Base-by-base conservation (phyloP, 2,329 filamentous ascomycete genomes). In the Nannizziopsis barbatae region DNA sequence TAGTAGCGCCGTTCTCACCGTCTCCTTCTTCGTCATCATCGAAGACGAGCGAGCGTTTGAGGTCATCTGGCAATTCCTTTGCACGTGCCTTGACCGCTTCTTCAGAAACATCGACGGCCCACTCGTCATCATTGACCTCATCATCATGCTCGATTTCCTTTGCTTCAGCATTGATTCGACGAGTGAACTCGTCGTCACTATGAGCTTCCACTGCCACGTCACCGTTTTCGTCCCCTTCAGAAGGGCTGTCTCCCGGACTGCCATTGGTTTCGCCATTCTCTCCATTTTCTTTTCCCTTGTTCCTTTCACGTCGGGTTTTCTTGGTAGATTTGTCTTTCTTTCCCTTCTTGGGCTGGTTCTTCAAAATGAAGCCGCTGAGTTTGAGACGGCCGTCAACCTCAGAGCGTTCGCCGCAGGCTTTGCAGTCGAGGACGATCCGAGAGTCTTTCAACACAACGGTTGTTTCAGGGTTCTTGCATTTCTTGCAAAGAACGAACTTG, bases 391-490 rank as follows among this genome's bases (percentile, higher is more conserved):
- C 76, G 62, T 96, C 90, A 49, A 95, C 90, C 55, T 92, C 83
- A 57, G 84, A 84, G 63, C 87, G 88, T 71, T 94, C 85, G 65
- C 92, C 92, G 65, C 92, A 98, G 54, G 92, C 92, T 75, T 98
- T 98, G 83, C 92, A 98, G 72, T 98, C 92, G 58, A 96, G 81
- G 54, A 86, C 71, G 67, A 98, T 96, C 65, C 78, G 81, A 48
- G 84, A 86, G 61, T 95, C 89, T 72, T 95, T 95, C 76, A 96
- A 87, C 64, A 84, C 80, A 63, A 96, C 83, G 57, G 93, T 89
- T 57, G 92, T 98, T 76, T 98, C 92, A 32, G 92, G 92, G 70
- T 98, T 98, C 81, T 95, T 95, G 83, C 92, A 98, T 69, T 93
- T 90, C 75, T 93, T 94, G 85, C 92, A 98, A 56, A 98, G 88